A percentile compares a stretch with the other conserved stretches of the same genome.
Evolutionary conservation across 2,329 filamentous ascomycete genomes (phyloP).

Genomic region (Botrytis pseudocinerea): DNA sequence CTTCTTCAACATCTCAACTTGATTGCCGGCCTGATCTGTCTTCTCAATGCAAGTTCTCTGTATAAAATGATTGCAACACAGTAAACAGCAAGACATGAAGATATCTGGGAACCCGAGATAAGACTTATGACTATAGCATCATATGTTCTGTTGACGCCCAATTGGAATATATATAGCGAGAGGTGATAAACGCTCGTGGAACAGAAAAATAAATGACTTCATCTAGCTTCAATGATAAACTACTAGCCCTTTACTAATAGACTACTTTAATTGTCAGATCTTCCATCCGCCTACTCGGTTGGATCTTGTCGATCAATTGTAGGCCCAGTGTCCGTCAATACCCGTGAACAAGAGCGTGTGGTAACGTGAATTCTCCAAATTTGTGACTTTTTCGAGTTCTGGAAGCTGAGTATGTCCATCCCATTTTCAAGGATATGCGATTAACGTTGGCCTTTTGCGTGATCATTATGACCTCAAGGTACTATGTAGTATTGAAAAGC

Average conservation of each 20-base stretch:
- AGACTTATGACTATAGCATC: conserved; percentile 40
- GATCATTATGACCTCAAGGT: conserved; percentile 55
- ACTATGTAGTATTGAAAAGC: conserved; percentile 52
- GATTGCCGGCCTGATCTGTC: conserved; percentile 48
- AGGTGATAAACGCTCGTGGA: conserved; percentile 54
- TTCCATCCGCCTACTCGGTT: conserved; percentile 57
- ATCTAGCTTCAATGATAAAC: conserved; percentile 52
- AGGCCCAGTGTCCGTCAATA: conserved; percentile 57
- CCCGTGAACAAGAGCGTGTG: conserved; percentile 54
- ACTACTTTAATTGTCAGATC: conserved; percentile 34
- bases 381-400: conserved; percentile 54
- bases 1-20: conserved; percentile 50
- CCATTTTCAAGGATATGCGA: conserved; percentile 60
- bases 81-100: conserved; percentile 38
- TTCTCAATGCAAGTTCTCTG: conserved; percentile 50
- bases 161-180: conserved; percentile 57
- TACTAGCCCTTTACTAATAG: not conserved
- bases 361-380: conserved; percentile 60
- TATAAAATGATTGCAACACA: conserved; percentile 41
- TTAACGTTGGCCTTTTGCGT: conserved; percentile 54
- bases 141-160: conserved; percentile 44
- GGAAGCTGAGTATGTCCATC: conserved; percentile 52
- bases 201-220: conserved; percentile 57
- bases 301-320: conserved; percentile 64
- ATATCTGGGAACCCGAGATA: conserved; percentile 41